Base-by-base conservation (phyloP, 2,329 filamentous ascomycete genomes). In the Pseudogymnoascus sp. region DNA sequence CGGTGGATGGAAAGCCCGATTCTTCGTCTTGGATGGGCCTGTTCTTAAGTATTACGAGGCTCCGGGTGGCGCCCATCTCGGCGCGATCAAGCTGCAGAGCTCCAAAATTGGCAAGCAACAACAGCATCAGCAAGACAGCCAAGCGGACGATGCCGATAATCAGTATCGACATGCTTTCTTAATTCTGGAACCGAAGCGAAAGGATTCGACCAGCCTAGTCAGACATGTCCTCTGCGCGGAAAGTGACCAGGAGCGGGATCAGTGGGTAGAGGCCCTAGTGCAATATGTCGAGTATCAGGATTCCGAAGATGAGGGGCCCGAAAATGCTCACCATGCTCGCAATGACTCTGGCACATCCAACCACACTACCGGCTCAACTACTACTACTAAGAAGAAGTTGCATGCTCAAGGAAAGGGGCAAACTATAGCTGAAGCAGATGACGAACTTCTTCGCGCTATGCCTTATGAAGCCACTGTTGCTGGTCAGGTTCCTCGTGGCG, bases 111-210 rank as follows among this genome's bases (percentile, higher is more conserved):
- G 92, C 61, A 96, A 95, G 72, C 94, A 97, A 72, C 89, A 89
- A 1, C 84, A 87, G 65, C 80, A 83, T 61, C 78, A 80, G 62
- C 79, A 77, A n/a, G 74, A 74, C 26, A 82, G 80, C 60, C 81
- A 84, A 33, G 80, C 84, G 15, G 91, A 95, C 47, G 92, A 96
- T 61, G 77, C 84, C 57, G 94, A 97, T 63, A 95, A 95, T 70
- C 91, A 97, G 73, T 99, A 96, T 72, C 88, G 94, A 5, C 94
- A 99, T 75, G 94, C 94, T 0, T 99, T 99, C 76, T 79, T 97
- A 50, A 89, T 99, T 60, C 74, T 97, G 60, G 94, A 99, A 71
- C 93, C 93, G 1, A 99, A 99, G 78, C 91, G 92, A 74, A 97
- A 96, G 74, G 94, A 99, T 71, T 92, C 92, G 0, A 86, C 81